Evolutionary conservation across 2,329 filamentous ascomycete species (phyloP).

Genomic region (Polytolypa hystricis): DNA sequence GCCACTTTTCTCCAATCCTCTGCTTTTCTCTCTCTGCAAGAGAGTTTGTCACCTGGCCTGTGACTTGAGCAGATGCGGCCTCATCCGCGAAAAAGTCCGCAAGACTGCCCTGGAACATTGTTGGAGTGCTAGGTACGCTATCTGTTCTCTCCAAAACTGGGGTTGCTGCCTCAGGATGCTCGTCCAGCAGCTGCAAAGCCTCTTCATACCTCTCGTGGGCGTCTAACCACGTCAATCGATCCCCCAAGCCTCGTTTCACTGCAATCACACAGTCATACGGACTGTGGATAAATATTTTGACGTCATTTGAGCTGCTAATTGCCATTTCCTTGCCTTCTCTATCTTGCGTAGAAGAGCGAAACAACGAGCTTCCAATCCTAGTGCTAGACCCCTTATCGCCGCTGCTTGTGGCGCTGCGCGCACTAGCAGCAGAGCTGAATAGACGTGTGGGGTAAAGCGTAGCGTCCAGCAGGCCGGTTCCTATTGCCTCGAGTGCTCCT

Average conservation of each 20-base stretch:
- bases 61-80: slow-evolving; percentile 2
- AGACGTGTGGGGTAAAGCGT: slow-evolving; percentile 78
- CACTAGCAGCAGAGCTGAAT: slow-evolving; percentile 76
- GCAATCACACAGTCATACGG: slow-evolving; percentile 94
- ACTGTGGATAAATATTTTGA: slow-evolving; percentile 89
- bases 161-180: slow-evolving; percentile 63
- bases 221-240: slow-evolving; percentile 77
- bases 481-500: slow-evolving; percentile 66
- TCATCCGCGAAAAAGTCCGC: slow-evolving; percentile 66
- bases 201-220: slow-evolving; percentile 70
- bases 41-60: slow-evolving; percentile 36
- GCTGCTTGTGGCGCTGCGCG: slow-evolving; percentile 45
- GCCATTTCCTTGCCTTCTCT: slow-evolving; percentile 31
- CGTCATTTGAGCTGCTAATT: slow-evolving; percentile 43
- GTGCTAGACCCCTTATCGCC: slow-evolving; percentile 48
- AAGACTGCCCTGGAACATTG: slow-evolving; percentile 35
- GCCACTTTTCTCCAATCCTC: slow-evolving; percentile 84
- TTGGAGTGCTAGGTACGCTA: slow-evolving; percentile 21
- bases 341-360: slow-evolving; percentile 36
- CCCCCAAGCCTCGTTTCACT: slow-evolving; percentile 72
- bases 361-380: slow-evolving; percentile 41
- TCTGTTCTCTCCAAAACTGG: slow-evolving; percentile 27
- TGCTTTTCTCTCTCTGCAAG: slow-evolving; percentile 76
- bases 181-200: slow-evolving; percentile 80
- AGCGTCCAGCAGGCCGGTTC: slow-evolving; percentile 72